Conservation (phyloP, 2,329 filamentous ascomycete genomes). For the Ophiostoma novo-ulmi region DNA sequence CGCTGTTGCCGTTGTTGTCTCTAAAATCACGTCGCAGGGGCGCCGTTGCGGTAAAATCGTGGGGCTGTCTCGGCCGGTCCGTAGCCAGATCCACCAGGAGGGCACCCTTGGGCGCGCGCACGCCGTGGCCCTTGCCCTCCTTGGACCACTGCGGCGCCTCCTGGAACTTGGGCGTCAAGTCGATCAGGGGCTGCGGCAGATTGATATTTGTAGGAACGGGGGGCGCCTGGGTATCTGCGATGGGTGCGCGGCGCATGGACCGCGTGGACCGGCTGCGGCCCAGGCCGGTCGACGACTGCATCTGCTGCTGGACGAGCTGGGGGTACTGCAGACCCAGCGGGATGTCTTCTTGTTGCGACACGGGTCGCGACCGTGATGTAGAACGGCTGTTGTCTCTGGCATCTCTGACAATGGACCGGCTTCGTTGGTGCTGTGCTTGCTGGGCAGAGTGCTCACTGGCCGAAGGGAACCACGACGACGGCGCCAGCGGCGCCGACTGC, state of each 20-base stretch:
- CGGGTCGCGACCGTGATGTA: neutral
- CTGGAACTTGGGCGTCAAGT: constrained; percentile 59
- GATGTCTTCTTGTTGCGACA: constrained; percentile 24
- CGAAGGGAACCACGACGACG: constrained; percentile 40
- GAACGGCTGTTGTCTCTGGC: neutral
- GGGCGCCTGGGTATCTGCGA: neutral
- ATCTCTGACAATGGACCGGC: constrained; percentile 20
- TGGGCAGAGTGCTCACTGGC: constrained; percentile 31
- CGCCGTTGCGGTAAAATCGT: neutral
- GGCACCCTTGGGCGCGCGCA: constrained; percentile 39
- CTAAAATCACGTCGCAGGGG: neutral
- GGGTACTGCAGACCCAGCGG: constrained; percentile 23
- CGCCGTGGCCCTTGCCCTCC: constrained; percentile 48
- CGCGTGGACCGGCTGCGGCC: constrained; percentile 21
- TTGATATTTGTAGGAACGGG: constrained; percentile 30
- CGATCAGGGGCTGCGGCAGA: constrained; percentile 57
- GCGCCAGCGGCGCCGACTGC: constrained; percentile 3
- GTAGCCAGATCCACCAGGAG: constrained; percentile 46
- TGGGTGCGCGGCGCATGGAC: neutral
- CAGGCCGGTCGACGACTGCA: constrained; percentile 19
- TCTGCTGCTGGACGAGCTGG: constrained; percentile 20
- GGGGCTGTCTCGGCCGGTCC: constrained; percentile 25
- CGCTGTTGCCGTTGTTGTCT: neutral
- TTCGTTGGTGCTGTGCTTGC: constrained; percentile 14
- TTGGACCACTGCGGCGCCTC: constrained; percentile 57